Conservation (phyloP, 768 basidiomycete species). For the Lactarius sp. region DNA sequence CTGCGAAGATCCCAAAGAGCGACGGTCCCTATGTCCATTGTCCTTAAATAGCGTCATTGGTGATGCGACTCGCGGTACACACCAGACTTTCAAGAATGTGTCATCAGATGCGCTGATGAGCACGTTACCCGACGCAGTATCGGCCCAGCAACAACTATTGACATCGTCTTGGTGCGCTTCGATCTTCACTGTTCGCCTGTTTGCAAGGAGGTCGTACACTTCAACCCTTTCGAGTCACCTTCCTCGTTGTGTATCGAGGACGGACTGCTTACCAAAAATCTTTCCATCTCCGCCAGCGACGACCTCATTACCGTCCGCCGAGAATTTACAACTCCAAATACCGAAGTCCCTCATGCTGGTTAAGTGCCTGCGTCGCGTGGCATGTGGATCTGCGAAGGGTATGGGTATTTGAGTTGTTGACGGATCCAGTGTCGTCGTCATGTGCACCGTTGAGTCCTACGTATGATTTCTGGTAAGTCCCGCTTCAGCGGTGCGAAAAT, state of each 20-base stretch:
- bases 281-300: slow-evolving; percentile 87
- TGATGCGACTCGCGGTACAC: slow-evolving; percentile 24
- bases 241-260: background rate
- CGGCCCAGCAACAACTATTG: slow-evolving; percentile 96
- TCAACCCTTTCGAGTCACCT: background rate
- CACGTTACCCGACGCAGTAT: slow-evolving; percentile 87
- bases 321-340: slow-evolving; percentile 94
- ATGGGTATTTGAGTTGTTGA: slow-evolving; percentile 60
- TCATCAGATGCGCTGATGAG: slow-evolving; percentile 96
- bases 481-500: background rate
- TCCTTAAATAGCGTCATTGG: background rate
- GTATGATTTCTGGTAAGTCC: slow-evolving; percentile 13
- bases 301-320: slow-evolving; percentile 92
- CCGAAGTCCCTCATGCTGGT: slow-evolving; percentile 50
- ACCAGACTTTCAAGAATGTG: slow-evolving; percentile 94
- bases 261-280: slow-evolving; percentile 54
- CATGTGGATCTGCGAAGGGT: slow-evolving; percentile 35
- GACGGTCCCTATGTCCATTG: slow-evolving; percentile 42
- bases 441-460: slow-evolving; percentile 69
- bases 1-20: slow-evolving; percentile 42
- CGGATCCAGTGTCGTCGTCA: slow-evolving; percentile 66
- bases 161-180: slow-evolving; percentile 87
- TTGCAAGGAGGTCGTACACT: slow-evolving; percentile 90
- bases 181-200: slow-evolving; percentile 77
- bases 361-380: slow-evolving; percentile 27